Base-by-base conservation (phyloP, 106 monocot genomes). In the Dendrobium officinale region DNA sequence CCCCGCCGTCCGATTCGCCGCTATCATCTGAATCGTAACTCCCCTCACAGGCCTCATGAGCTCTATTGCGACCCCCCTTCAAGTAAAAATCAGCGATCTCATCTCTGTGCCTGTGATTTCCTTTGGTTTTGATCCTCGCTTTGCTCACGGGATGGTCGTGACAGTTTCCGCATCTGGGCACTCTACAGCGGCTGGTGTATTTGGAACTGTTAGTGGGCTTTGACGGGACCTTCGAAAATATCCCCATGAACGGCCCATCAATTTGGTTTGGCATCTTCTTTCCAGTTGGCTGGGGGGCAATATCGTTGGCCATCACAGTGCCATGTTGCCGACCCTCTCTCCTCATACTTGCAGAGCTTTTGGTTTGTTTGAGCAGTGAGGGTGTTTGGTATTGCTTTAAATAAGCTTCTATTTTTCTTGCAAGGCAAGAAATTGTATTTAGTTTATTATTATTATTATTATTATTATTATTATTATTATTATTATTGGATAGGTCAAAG, bases 261-360 rank as follows among this genome's bases (percentile, higher is more conserved):
- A 70, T 16, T 10, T 15, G 33, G 1, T 31, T 70, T 3, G 72
- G 9, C 3, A 72, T 2, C 37, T 29, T 29, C 51, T 51, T 51
- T 2, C 10, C 13, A 37, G 33, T 10, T 13, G 0, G 1, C 2
- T 4, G 1, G 33, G 70, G 31, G 10, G 11, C 11, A 13, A 11
- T 15, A 1, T 9, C 3, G n/a, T 19, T 8, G 74, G 74, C 5
- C 20, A 42, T 4, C 6, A 74, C 74, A 2, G 43, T 6, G 6
- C 74, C 74, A 44, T 74, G 74, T n/a, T 74, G 74, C 0, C 74
- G 74, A 4, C 74, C 74, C 43, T 74, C 74, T 74, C 74, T 74
- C 15, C 74, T 74, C 74, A 74, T 74, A 4, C 8, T 72, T 43
- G 18, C 20, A 13, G 10, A 27, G 11, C 33, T 37, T 37, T 13